Conservation (phyloP, 2,329 filamentous ascomycete genomes). For the Ophiocordyceps unilateralis region DNA sequence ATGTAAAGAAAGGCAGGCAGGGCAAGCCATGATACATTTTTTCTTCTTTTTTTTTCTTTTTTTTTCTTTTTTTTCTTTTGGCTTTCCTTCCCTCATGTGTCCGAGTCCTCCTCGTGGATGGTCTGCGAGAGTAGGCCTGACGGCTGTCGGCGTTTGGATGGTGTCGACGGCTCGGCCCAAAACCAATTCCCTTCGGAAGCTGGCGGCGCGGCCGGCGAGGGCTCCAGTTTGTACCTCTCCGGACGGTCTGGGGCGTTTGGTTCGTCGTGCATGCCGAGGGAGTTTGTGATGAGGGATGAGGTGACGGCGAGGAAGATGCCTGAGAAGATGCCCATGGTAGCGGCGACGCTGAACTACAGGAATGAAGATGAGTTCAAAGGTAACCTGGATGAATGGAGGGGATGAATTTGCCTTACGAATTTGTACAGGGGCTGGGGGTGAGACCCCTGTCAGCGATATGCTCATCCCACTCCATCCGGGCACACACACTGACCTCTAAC, state of each 20-base stretch:
- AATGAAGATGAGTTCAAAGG: neutral
- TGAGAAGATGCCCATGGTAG: slow-evolving; percentile 45
- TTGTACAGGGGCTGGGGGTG: slow-evolving; percentile 21
- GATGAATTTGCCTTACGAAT: slow-evolving; percentile 21
- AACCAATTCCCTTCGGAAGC: slow-evolving; percentile 18
- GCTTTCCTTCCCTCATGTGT: too few species aligned
- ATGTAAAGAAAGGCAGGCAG: too few species aligned
- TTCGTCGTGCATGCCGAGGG: slow-evolving; percentile 25
- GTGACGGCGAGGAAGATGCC: slow-evolving; percentile 42
- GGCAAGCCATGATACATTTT: too few species aligned
- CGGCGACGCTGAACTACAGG: slow-evolving; percentile 41
- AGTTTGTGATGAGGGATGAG: slow-evolving; percentile 34
- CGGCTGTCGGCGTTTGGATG: slow-evolving; percentile 21
- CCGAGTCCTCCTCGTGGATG: slow-evolving; percentile 54
- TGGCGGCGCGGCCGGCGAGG: neutral
- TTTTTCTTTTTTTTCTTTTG: too few species aligned
- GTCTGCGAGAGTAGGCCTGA: slow-evolving; percentile 43
- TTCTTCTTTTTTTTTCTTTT: too few species aligned
- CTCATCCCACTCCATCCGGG: neutral
- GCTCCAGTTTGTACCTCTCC: neutral
- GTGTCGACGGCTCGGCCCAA: slow-evolving; percentile 17
- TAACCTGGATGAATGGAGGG: neutral
- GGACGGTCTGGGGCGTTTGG: slow-evolving; percentile 4
- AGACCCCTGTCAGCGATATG: neutral
- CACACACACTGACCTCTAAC: slow-evolving; percentile 16